These are phyloP conservation scores for Yamadazyma nakazawae DNA, from an alignment of 805 yeast species.

Conservation along the genomic window DNA sequence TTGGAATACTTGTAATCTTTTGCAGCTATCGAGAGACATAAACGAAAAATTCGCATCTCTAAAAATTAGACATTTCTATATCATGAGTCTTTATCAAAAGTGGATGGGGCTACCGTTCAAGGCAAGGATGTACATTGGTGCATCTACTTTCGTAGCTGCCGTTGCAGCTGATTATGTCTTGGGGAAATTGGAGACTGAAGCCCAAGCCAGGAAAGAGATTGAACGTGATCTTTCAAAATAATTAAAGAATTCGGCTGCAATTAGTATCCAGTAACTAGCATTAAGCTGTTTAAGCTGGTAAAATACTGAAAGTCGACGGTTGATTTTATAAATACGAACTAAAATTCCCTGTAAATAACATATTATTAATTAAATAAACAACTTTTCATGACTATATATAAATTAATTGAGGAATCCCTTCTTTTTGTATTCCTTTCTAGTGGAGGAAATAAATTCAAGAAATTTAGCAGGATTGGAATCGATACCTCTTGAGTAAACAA, in stretches of 20 bases:
- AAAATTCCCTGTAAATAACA: not conserved
- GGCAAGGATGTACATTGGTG: slow-evolving; percentile 39
- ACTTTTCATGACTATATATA: not conserved
- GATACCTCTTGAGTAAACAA: slow-evolving; percentile 78
- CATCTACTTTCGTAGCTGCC: slow-evolving; percentile 39
- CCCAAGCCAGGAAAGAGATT: slow-evolving; percentile 29
- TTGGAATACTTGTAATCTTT: slow-evolving; percentile 11
- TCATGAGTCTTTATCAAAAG: slow-evolving; percentile 23
- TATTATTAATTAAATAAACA: not conserved
- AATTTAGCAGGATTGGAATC: slow-evolving; percentile 78
- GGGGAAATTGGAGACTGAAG: slow-evolving; percentile 33
- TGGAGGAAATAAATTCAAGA: slow-evolving; percentile 61
- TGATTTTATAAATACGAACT: too few species aligned
- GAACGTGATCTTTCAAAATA: slow-evolving; percentile 17
- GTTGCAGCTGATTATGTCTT: slow-evolving; percentile 39
- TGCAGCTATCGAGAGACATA: slow-evolving; percentile 7
- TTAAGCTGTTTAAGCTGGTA: too few species aligned
- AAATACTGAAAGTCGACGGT: too few species aligned
- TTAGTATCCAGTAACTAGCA: too few species aligned
- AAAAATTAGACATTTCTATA: not conserved
- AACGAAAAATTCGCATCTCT: not conserved
- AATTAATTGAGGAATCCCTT: slow-evolving; percentile 24
- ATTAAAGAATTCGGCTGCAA: not conserved
- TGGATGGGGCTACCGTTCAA: slow-evolving; percentile 42
- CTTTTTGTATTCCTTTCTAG: slow-evolving; percentile 45